A percentile compares a stretch with the other conserved stretches of the same genome.
These are phyloP conservation scores for Diphasiastrum complanatum DNA, from an alignment of 83 land plant genomes.

Conservation along the genomic window DNA sequence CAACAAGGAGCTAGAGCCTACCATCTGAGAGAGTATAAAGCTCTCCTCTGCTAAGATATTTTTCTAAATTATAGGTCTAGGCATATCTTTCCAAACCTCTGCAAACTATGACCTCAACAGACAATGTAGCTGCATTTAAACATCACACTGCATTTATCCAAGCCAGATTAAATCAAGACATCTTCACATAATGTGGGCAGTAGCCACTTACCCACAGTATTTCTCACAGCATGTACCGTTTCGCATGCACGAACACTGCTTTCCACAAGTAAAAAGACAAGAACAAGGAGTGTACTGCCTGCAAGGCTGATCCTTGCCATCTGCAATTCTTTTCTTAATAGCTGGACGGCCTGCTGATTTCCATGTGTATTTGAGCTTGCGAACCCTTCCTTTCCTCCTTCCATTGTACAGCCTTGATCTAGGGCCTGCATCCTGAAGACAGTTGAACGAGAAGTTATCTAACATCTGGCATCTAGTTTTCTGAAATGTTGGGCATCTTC, in stretches of 20 bases:
- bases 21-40: no score
- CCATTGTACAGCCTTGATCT: constrained; percentile 44
- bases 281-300: constrained; percentile 92
- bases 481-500: neutral
- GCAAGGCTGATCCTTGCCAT: constrained; percentile 79
- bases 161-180: neutral
- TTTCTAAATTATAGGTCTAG: no score
- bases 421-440: constrained; percentile 56
- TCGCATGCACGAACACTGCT: constrained; percentile 72
- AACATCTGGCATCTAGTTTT: neutral
- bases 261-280: constrained; percentile 76
- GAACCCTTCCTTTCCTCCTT: constrained; percentile 59
- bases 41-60: no score
- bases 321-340: constrained; percentile 64
- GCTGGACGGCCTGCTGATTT: constrained; percentile 88
- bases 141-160: no score
- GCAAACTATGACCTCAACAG: no score
- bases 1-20: no score
- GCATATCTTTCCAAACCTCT: no score
- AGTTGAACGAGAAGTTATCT: neutral
- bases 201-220: constrained; percentile 83
- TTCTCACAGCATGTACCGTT: constrained; percentile 98
- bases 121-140: no score
- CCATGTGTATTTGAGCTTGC: constrained; percentile 83
- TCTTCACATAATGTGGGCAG: neutral